A percentile compares a stretch with the other conserved stretches of the same genome.
Conservation (phyloP, 768 basidiomycete species). For the Lentinula detonsa region DNA sequence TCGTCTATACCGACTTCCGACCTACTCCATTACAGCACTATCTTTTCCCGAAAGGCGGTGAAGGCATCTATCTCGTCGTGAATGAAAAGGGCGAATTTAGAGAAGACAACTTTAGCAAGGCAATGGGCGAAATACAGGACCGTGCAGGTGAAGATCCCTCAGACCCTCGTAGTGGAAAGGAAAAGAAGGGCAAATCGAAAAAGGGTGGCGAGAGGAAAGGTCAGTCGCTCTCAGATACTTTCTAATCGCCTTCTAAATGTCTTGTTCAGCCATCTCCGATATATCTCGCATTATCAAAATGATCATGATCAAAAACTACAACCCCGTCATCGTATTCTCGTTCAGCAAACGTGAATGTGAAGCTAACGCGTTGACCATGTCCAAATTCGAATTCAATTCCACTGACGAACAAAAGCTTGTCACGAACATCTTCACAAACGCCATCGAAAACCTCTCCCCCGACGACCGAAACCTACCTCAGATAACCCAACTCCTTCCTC, state of each 20-base stretch:
- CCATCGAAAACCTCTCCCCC: conserved; percentile 55
- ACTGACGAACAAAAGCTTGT: conserved; percentile 73
- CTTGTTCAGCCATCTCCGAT: conserved; percentile 24
- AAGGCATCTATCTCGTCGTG: conserved; percentile 97
- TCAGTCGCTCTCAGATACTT: conserved; percentile 19
- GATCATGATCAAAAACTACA: conserved; percentile 97
- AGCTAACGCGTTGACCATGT: conserved; percentile 80
- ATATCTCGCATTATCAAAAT: conserved; percentile 29
- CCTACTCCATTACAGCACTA: conserved; percentile 98
- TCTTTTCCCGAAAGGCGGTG: conserved; percentile 92
- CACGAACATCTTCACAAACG: conserved; percentile 86
- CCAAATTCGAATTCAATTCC: conserved; percentile 89
- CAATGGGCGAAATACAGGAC: conserved; percentile 91
- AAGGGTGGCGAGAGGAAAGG: conserved; percentile 92
- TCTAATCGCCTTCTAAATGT: too few species aligned
- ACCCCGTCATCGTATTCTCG: conserved; percentile 97
- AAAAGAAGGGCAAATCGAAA: conserved; percentile 81
- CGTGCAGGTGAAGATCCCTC: conserved; percentile 87
- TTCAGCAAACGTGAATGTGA: conserved; percentile 99
- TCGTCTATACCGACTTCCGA: conserved; percentile 98
- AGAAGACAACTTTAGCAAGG: conserved; percentile 93
- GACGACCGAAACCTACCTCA: conserved; percentile 90
- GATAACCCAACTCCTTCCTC: conserved; percentile 85
- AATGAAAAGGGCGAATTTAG: conserved; percentile 97
- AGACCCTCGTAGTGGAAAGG: conserved; percentile 79